Conservation (phyloP, 495 filamentous ascomycete species). For the Chaetomium cochliodes region DNA sequence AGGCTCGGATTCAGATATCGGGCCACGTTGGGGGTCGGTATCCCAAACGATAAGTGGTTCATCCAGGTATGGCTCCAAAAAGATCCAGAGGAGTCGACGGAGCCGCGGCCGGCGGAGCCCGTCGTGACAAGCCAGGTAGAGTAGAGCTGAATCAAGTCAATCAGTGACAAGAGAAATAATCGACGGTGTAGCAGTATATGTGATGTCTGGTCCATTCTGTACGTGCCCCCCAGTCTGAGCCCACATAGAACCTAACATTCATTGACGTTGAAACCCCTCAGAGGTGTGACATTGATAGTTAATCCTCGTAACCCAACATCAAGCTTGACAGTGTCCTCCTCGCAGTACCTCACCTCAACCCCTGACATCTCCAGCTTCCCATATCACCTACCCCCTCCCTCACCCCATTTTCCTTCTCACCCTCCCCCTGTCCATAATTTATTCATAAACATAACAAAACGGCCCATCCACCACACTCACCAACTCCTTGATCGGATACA, state of each 20-base stretch:
- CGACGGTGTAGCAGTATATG: too few species aligned
- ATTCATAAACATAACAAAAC: slow-evolving; percentile 54
- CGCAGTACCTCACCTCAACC: neutral
- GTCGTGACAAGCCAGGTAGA: too few species aligned
- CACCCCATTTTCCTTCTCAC: neutral
- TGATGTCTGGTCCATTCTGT: too few species aligned
- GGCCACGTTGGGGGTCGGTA: neutral
- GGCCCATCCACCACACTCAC: slow-evolving; percentile 49
- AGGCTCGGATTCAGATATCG: neutral
- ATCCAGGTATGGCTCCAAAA: neutral
- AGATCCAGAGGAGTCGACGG: neutral
- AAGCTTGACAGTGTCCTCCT: neutral
- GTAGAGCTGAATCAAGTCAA: too few species aligned
- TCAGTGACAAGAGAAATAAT: too few species aligned
- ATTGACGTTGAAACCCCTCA: neutral
- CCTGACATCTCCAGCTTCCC: too few species aligned
- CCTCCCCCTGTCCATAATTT: slow-evolving; percentile 7
- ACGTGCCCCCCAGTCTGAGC: too few species aligned
- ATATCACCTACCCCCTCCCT: neutral
- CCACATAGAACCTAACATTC: too few species aligned
- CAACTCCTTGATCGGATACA: slow-evolving; percentile 46
- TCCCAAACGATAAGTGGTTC: neutral
- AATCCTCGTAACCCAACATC: neutral
- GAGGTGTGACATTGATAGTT: neutral
- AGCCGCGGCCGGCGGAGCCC: too few species aligned